Evolutionary conservation across 495 filamentous ascomycete genomes (phyloP).

Genomic region (Tetracladium setigerum): DNA sequence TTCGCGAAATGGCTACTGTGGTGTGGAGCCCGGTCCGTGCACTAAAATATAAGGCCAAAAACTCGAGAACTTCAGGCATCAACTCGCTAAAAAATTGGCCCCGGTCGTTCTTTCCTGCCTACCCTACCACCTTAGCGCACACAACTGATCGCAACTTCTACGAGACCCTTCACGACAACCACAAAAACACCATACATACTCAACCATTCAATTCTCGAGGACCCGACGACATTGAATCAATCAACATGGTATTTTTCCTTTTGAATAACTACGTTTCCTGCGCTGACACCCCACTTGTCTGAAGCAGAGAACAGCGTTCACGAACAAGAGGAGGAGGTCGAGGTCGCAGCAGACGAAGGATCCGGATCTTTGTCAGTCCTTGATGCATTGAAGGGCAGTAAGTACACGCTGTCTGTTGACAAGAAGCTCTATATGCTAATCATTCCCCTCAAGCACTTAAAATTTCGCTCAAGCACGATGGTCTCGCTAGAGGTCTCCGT

Average conservation of each 20-base stretch:
- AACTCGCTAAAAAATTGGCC: too few species aligned
- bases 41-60: too few species aligned
- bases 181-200: not conserved
- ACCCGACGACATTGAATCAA: constrained; percentile 24
- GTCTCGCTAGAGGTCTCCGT: constrained; percentile 93
- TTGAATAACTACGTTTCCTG: not conserved
- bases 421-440: constrained; percentile 14
- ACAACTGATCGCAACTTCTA: too few species aligned
- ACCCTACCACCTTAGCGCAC: too few species aligned
- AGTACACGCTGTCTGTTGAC: too few species aligned
- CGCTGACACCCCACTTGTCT: too few species aligned
- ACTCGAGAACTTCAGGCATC: too few species aligned
- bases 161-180: not conserved
- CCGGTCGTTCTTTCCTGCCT: too few species aligned
- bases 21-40: constrained; percentile 1
- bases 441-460: constrained; percentile 78
- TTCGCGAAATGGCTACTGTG: not conserved
- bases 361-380: too few species aligned
- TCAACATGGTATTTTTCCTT: constrained; percentile 46
- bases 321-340: constrained; percentile 77
- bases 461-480: constrained; percentile 98
- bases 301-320: not conserved
- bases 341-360: constrained; percentile 78
- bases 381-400: too few species aligned
- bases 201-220: constrained; percentile 15